Evolutionary conservation across 139 green algal genomes (phyloP).

Genomic region (Micractinium conductrix): DNA sequence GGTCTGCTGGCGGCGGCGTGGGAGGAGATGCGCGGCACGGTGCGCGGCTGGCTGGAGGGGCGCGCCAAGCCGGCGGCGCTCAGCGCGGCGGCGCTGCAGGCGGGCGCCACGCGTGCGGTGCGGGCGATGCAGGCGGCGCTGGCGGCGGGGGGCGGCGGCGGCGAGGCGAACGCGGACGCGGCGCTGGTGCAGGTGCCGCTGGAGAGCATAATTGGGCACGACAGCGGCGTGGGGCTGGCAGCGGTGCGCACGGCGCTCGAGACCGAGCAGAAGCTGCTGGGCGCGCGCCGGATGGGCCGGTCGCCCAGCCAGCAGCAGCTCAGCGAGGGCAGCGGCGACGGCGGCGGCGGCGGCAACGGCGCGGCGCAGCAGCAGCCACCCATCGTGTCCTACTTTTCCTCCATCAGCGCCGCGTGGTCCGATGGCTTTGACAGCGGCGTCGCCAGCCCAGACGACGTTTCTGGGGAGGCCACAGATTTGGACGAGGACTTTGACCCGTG

Average conservation of each 20-base stretch:
- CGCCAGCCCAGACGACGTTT: slow-evolving; percentile 29
- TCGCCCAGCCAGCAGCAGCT: not conserved
- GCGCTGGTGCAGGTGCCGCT: slow-evolving; percentile 53
- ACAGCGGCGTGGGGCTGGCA: slow-evolving; percentile 37
- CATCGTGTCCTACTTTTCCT: slow-evolving; percentile 23
- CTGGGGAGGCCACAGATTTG: slow-evolving; percentile 50
- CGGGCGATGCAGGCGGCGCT: slow-evolving; percentile 33
- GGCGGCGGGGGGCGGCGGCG: not conserved
- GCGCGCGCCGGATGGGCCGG: not conserved
- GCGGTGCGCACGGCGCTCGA: slow-evolving; percentile 43
- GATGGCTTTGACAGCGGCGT: slow-evolving; percentile 48
- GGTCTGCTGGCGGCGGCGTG: slow-evolving; percentile 45
- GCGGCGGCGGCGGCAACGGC: not conserved
- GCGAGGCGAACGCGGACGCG: not conserved
- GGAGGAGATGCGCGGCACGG: slow-evolving; percentile 51
- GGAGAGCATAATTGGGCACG: slow-evolving; percentile 56
- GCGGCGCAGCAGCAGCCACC: not conserved
- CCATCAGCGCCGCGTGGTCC: slow-evolving; percentile 10
- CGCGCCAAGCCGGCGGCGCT: not conserved
- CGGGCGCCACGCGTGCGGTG: slow-evolving; percentile 32
- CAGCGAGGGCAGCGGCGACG: not conserved
- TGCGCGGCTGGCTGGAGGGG: slow-evolving; percentile 44
- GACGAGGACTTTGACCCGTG: slow-evolving; percentile 34
- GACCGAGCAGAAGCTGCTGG: slow-evolving; percentile 19
- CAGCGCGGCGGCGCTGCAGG: not conserved